phyloP scores from a whole-genome alignment of 495 filamentous ascomycete species.

The Daldinia vernicosa region DNA sequence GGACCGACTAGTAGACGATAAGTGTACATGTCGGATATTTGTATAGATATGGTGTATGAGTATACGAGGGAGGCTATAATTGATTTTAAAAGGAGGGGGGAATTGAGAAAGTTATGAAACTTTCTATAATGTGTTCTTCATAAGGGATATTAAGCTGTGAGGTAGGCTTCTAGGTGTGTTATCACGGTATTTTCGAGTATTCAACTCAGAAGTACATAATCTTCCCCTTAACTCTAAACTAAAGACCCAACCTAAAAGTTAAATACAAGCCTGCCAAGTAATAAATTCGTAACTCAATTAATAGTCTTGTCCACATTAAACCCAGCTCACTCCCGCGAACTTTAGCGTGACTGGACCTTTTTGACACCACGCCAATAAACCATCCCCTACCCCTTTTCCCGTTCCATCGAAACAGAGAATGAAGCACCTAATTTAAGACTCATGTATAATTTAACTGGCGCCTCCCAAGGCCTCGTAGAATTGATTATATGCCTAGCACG shows the following conservation, averaged over 20 bases:
- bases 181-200: not conserved
- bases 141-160: not conserved
- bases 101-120: not conserved
- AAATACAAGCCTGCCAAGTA: not conserved
- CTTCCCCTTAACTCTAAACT: not conserved
- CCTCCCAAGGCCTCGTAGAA: not conserved
- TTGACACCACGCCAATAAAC: not conserved
- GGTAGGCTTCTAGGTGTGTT: not conserved
- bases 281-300: not conserved
- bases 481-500: conserved; percentile 2
- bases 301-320: not conserved
- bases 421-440: not conserved
- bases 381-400: not conserved
- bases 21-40: not conserved
- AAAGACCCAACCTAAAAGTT: not conserved
- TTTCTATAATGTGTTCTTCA: not conserved
- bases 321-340: not conserved
- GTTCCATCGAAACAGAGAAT: not conserved
- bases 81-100: not conserved
- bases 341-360: not conserved
- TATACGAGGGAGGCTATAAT: not conserved
- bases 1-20: conserved; percentile 18
- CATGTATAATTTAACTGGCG: not conserved
- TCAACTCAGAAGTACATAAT: not conserved
- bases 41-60: conserved; percentile 5